A percentile compares a stretch with the other conserved stretches of the same genome.
Conservation (phyloP, 768 basidiomycete species). For the Termitomyces sp. region DNA sequence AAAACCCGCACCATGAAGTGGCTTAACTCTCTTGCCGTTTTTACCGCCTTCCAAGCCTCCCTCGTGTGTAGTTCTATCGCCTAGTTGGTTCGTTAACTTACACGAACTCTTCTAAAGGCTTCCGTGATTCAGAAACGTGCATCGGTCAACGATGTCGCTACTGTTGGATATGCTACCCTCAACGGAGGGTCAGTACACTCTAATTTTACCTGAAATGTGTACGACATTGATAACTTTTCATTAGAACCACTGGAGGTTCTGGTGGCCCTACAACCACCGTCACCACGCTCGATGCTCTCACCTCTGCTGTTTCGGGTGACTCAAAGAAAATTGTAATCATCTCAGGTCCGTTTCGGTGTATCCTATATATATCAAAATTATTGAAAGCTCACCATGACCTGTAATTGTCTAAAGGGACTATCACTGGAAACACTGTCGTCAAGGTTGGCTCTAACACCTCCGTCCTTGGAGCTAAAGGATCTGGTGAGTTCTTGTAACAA, state of each 20-base stretch:
- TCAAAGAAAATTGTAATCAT: constrained; percentile 39
- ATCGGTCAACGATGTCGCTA: constrained; percentile 29
- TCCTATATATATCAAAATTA: not conserved
- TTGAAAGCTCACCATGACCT: not conserved
- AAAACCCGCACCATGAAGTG: constrained; percentile 15
- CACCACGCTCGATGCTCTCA: constrained; percentile 33
- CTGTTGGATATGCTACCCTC: constrained; percentile 32
- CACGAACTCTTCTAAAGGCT: constrained; percentile 1
- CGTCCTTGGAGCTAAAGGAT: constrained; percentile 32
- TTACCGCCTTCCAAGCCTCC: constrained; percentile 14
- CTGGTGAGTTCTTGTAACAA: constrained; percentile 20
- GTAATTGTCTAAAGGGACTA: constrained; percentile 24
- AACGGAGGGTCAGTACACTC: constrained; percentile 26
- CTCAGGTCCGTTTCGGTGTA: constrained; percentile 20
- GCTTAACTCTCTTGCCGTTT: constrained; percentile 15
- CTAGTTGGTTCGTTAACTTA: not conserved
- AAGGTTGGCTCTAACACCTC: constrained; percentile 39
- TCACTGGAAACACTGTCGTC: constrained; percentile 37
- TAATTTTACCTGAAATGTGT: not conserved
- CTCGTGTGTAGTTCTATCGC: constrained; percentile 3
- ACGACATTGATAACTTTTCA: not conserved
- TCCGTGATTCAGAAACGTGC: constrained; percentile 27
- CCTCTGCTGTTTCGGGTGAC: constrained; percentile 33
- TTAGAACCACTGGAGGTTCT: constrained; percentile 37
- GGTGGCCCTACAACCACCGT: constrained; percentile 39